These are phyloP conservation scores for Hypoxylon rubiginosum DNA, from an alignment of 2,329 filamentous ascomycete genomes.

Conservation along the genomic window DNA sequence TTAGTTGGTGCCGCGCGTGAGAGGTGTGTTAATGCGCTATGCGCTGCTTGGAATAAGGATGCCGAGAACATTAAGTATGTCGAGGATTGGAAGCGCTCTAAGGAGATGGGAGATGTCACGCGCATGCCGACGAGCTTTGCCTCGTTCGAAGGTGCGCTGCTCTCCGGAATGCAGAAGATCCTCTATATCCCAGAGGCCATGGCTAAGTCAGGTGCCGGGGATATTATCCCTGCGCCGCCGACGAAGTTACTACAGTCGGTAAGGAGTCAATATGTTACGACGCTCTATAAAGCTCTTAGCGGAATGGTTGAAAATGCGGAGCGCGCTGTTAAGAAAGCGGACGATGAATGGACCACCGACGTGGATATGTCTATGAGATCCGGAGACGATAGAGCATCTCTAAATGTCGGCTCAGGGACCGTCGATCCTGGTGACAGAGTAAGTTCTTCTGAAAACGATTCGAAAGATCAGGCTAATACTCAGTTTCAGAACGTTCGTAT, in stretches of 20 bases:
- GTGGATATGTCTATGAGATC: conserved; percentile 57
- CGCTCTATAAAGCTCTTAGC: conserved; percentile 91
- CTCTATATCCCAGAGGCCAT: conserved; percentile 91
- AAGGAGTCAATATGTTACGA: conserved; percentile 90
- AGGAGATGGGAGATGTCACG: conserved; percentile 87
- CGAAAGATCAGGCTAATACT: conserved; percentile 45
- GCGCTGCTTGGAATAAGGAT: conserved; percentile 92
- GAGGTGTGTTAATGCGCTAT: conserved; percentile 86
- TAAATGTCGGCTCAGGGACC: conserved; percentile 60
- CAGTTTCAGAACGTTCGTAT: conserved; percentile 83
- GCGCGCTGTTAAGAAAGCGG: conserved; percentile 73
- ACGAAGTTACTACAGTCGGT: conserved; percentile 92
- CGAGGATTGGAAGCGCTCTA: conserved; percentile 91
- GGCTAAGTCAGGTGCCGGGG: conserved; percentile 77
- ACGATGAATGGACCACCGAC: conserved; percentile 71
- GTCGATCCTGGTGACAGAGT: conserved; percentile 70
- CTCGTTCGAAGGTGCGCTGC: conserved; percentile 84
- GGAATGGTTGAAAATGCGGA: conserved; percentile 98
- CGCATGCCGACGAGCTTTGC: conserved; percentile 90
- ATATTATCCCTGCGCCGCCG: conserved; percentile 87
- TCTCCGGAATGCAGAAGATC: conserved; percentile 93
- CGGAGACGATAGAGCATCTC: conserved; percentile 51
- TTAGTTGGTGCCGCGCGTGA: conserved; percentile 86
- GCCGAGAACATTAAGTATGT: conserved; percentile 92
- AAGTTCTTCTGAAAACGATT: conserved; percentile 48